Evolutionary conservation across 2,329 filamentous ascomycete species (phyloP).

Genomic region (Macrophomina pseudophaseolina): DNA sequence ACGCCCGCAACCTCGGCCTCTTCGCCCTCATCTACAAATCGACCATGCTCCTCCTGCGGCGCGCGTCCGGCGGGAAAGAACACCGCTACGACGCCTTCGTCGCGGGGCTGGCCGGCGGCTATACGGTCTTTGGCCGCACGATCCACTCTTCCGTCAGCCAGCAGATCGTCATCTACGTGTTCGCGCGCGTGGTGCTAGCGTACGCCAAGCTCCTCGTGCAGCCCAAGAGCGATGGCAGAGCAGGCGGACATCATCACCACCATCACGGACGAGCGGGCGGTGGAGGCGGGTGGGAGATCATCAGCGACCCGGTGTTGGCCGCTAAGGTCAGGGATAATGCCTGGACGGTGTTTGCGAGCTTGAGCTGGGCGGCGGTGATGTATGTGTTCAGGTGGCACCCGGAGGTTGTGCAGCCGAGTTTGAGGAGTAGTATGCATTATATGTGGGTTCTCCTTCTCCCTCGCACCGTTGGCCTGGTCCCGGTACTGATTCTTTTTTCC

Average conservation of each 20-base stretch:
- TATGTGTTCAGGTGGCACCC: constrained; percentile 92
- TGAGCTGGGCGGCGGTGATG: constrained; percentile 95
- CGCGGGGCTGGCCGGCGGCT: constrained; percentile 86
- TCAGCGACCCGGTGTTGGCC: constrained; percentile 44
- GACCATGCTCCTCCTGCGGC: constrained; percentile 75
- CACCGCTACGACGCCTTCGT: constrained; percentile 83
- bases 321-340: constrained; percentile 62
- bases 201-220: constrained; percentile 83
- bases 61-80: constrained; percentile 60
- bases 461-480: not conserved
- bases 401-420: constrained; percentile 85
- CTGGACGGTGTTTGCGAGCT: constrained; percentile 89
- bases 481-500: not conserved
- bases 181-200: constrained; percentile 85
- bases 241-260: not conserved
- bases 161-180: constrained; percentile 98
- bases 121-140: constrained; percentile 87
- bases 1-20: constrained; percentile 87
- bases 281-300: constrained; percentile 47
- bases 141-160: constrained; percentile 82
- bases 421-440: constrained; percentile 96
- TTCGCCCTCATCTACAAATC: constrained; percentile 93
- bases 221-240: constrained; percentile 45
- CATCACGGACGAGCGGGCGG: constrained; percentile 37
- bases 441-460: constrained; percentile 68